phyloP scores from a whole-genome alignment of 805 yeast species.

The Ogataea paradorogensis region DNA sequence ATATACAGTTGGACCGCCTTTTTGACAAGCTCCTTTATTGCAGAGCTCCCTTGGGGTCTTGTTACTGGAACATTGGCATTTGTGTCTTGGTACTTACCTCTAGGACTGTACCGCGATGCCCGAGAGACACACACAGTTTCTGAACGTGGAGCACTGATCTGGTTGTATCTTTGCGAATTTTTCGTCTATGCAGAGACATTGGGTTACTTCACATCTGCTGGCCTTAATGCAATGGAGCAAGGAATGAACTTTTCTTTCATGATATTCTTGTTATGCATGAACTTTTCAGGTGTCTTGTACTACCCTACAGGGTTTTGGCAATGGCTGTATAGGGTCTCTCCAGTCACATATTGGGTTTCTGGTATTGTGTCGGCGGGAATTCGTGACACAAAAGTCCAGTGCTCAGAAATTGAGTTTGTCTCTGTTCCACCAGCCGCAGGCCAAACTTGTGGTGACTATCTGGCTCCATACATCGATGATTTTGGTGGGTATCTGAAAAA shows the following conservation, averaged over 20 bases:
- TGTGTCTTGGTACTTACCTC: conserved; percentile 66
- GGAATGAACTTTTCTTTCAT: conserved; percentile 59
- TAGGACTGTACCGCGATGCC: conserved; percentile 62
- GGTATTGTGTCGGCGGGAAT: conserved; percentile 53
- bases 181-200: conserved; percentile 52
- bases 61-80: conserved; percentile 56
- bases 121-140: conserved; percentile 39
- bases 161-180: conserved; percentile 40
- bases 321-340: conserved; percentile 68
- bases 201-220: conserved; percentile 56
- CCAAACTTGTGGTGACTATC: conserved; percentile 53
- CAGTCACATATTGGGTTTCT: conserved; percentile 59
- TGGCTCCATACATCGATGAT: conserved; percentile 34
- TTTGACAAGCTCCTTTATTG: conserved; percentile 55
- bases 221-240: conserved; percentile 50
- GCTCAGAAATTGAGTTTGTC: conserved; percentile 47
- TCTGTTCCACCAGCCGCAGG: conserved; percentile 48
- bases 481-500: conserved; percentile 47
- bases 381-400: conserved; percentile 44
- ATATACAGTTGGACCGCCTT: conserved; percentile 64
- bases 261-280: conserved; percentile 55
- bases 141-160: conserved; percentile 49
- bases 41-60: conserved; percentile 61
- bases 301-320: conserved; percentile 62
- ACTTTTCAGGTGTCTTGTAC: conserved; percentile 73